Evolutionary conservation across 2,329 filamentous ascomycete genomes (phyloP).

Genomic region (Monilinia fructicola): DNA sequence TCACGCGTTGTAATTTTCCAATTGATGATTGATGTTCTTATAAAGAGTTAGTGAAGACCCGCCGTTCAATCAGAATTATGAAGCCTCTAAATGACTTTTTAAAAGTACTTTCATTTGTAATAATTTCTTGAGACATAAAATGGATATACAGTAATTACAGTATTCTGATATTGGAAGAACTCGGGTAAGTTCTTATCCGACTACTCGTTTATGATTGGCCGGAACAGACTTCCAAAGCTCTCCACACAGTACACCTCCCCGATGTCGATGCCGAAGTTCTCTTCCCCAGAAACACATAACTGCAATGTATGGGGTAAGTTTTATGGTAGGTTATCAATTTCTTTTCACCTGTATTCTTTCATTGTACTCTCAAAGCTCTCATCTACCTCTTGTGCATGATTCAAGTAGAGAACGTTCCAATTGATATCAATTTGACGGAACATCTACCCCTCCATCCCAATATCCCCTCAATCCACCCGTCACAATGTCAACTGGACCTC

Average conservation of each 20-base stretch:
- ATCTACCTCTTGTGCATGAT: not conserved
- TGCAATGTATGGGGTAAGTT: constrained; percentile 16
- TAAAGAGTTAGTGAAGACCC: not conserved
- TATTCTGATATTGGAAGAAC: not conserved
- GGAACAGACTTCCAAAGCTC: not conserved
- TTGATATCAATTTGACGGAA: not conserved
- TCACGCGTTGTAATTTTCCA: not conserved
- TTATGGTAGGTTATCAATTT: not conserved
- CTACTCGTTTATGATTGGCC: constrained; percentile 9
- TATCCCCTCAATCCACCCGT: not conserved
- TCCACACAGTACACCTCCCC: constrained; percentile 9
- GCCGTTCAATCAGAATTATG: not conserved
- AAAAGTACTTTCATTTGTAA: too few species aligned
- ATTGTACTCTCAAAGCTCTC: not conserved
- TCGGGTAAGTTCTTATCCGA: constrained; percentile 18
- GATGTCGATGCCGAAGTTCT: constrained; percentile 20
- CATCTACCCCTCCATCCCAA: constrained; percentile 12
- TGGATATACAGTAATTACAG: too few species aligned
- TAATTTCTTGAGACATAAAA: not conserved
- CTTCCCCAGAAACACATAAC: constrained; percentile 7
- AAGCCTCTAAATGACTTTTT: not conserved
- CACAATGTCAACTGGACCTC: constrained; percentile 35
- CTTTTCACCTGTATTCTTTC: not conserved
- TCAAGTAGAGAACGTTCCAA: not conserved
- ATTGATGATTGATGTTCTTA: not conserved